Conservation (phyloP, 2,329 filamentous ascomycete genomes). For the Ophiocordyceps camponoti-saundersi region DNA sequence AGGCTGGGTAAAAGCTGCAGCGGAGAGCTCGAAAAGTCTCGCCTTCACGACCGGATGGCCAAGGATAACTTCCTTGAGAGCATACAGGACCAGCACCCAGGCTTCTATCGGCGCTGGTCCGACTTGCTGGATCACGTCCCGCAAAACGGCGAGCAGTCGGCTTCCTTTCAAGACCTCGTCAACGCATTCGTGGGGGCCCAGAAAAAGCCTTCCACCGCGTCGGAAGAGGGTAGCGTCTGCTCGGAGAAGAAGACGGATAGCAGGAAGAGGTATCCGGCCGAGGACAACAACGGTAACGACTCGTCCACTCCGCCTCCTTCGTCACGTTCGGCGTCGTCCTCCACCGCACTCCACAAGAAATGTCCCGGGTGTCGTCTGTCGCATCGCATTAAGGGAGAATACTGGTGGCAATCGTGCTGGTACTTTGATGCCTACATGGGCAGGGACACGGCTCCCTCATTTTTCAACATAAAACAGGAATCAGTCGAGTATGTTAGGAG, state of each 20-base stretch:
- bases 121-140: neutral
- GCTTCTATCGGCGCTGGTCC: neutral
- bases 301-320: neutral
- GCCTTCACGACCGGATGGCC: neutral
- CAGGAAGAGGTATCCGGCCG: neutral
- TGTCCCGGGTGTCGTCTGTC: neutral
- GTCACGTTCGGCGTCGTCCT: neutral
- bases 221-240: neutral
- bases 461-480: neutral
- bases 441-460: neutral
- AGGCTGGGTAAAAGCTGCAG: neutral
- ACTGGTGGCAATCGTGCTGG: constrained; percentile 1
- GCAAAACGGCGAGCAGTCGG: neutral
- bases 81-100: neutral
- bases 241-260: neutral
- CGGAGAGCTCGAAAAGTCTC: neutral
- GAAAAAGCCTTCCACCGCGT: neutral
- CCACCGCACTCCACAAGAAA: neutral
- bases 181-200: neutral
- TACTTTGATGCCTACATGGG: neutral
- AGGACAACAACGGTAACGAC: neutral
- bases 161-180: neutral
- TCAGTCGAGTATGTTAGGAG: neutral
- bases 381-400: neutral
- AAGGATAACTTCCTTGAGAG: neutral